Base-by-base conservation (phyloP, 2,329 filamentous ascomycete genomes). In the Venturia oleaginea region DNA sequence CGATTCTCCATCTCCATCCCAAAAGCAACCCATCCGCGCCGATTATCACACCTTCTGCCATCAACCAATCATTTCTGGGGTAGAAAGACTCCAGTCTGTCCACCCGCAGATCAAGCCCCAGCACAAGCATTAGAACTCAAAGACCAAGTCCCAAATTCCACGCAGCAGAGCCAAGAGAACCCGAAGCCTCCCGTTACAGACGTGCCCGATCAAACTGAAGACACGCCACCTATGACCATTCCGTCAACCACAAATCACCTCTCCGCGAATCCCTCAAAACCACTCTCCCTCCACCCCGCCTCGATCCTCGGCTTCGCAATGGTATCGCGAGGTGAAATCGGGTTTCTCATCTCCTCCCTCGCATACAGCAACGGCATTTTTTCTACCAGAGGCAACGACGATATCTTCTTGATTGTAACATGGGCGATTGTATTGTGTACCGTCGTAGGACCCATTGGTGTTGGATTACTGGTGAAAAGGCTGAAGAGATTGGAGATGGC, bases 261-360 rank as follows among this genome's bases (percentile, higher is more conserved):
- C 43, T 62, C 59, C 17, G 24, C n/a, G 5, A 37, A 27, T n/a
- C 40, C 61, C 19, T 70, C 76, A 0, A 84, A 82, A 59, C 83
- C 85, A 0, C 73, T 81, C 3, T 91, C 87, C 0, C 75, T 90
- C 0, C 87, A 91, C 67, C 88, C 89, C 0, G 81, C 85, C 0
- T 79, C 82, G 0, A 85, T 92, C 2, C 75, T 92, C 0, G 86
- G 86, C 0, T 78, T 82, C 22, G 84, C 84, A 2, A 93, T 93
- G 89, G 83, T 88, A 0, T 85, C 89, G 0, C 80, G 89, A n/a
- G 89, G 90, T 0, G 90, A 94, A 72, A 90, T 93, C 40, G 89
- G 89, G 0, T 91, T 91, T 67, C 73, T 93, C 54, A 90, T 94
- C 66, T 86, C 86, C 0, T 84, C 86, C 0, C 73, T 92, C 0